These are phyloP conservation scores for Plasmopara viticola DNA, from an alignment of 352 stramenopile genomes.

Conservation along the genomic window DNA sequence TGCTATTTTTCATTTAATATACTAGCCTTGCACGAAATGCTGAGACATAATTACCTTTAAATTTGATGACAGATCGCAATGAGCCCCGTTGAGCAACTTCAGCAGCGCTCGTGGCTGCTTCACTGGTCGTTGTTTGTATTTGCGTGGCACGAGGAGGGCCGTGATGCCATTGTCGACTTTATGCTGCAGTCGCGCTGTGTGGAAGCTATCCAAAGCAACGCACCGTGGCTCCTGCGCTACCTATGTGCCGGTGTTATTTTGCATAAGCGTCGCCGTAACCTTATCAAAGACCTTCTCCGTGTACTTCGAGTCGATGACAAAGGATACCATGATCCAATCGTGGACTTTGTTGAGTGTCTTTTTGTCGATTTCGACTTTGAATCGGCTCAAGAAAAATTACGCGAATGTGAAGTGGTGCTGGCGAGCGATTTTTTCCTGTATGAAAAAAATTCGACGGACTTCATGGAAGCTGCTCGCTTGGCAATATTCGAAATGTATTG, in stretches of 20 bases:
- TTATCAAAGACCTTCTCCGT: slow-evolving; percentile 94
- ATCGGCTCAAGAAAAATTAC: slow-evolving; percentile 90
- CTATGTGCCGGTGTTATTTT: slow-evolving; percentile 96
- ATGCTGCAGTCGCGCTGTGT: slow-evolving; percentile 91
- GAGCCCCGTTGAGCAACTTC: slow-evolving; percentile 89
- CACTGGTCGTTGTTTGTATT: slow-evolving; percentile 98
- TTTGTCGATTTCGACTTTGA: slow-evolving; percentile 99
- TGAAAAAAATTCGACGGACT: slow-evolving; percentile 94
- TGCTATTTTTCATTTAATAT: slow-evolving; percentile 3
- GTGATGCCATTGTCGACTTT: slow-evolving; percentile 96
- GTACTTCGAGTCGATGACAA: slow-evolving; percentile 91
- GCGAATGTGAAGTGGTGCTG: slow-evolving; percentile 93
- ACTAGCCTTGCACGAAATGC: neutral
- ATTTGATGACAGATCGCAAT: slow-evolving; percentile 39
- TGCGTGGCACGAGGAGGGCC: slow-evolving; percentile 88
- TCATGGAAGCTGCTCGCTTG: slow-evolving; percentile 96
- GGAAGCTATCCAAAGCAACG: slow-evolving; percentile 98
- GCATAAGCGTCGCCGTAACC: slow-evolving; percentile 90
- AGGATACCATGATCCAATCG: slow-evolving; percentile 74
- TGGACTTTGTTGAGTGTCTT: slow-evolving; percentile 96
- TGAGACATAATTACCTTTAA: no score
- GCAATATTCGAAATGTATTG: slow-evolving; percentile 99
- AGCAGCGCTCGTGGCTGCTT: slow-evolving; percentile 97
- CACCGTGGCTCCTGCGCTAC: slow-evolving; percentile 96
- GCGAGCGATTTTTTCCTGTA: slow-evolving; percentile 97